A percentile compares a stretch with the other conserved stretches of the same genome.
phyloP scores from a whole-genome alignment of 2,329 filamentous ascomycete species.

The Ophiocordyceps camponoti-leonardi region DNA sequence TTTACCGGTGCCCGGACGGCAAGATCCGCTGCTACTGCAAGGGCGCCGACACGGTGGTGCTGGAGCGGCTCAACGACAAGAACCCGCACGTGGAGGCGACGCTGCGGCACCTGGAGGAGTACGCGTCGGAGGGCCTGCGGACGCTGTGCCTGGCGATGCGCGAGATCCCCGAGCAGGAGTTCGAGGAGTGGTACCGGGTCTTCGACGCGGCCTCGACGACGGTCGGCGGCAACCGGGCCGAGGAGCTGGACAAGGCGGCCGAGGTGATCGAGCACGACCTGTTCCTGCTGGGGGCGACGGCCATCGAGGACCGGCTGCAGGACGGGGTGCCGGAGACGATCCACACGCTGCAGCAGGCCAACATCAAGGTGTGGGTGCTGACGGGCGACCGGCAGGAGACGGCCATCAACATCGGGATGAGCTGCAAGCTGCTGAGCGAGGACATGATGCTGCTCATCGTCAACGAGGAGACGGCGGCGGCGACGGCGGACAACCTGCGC shows the following conservation, averaged over 20 bases:
- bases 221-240: conserved; percentile 77
- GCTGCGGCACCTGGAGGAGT: conserved; percentile 90
- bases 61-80: conserved; percentile 71
- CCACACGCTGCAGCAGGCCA: conserved; percentile 86
- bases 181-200: conserved; percentile 68
- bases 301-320: conserved; percentile 92
- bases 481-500: conserved; percentile 72
- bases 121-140: conserved; percentile 86
- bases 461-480: conserved; percentile 69
- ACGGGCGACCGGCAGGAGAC: conserved; percentile 97
- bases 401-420: conserved; percentile 99
- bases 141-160: conserved; percentile 92
- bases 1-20: conserved; percentile 90
- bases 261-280: conserved; percentile 92
- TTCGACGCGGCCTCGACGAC: conserved; percentile 82
- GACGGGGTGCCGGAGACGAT: conserved; percentile 98
- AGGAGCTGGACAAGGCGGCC: conserved; percentile 91
- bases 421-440: conserved; percentile 93
- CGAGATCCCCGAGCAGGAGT: conserved; percentile 81
- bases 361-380: conserved; percentile 97
- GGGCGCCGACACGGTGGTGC: conserved; percentile 91
- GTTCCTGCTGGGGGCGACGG: conserved; percentile 80
- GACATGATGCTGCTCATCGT: conserved; percentile 97
- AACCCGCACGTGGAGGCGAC: conserved; percentile 84
- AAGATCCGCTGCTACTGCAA: conserved; percentile 91